These are phyloP conservation scores for Inonotus obliquus DNA, from an alignment of 1,284 basidiomycete genomes.

Conservation along the genomic window DNA sequence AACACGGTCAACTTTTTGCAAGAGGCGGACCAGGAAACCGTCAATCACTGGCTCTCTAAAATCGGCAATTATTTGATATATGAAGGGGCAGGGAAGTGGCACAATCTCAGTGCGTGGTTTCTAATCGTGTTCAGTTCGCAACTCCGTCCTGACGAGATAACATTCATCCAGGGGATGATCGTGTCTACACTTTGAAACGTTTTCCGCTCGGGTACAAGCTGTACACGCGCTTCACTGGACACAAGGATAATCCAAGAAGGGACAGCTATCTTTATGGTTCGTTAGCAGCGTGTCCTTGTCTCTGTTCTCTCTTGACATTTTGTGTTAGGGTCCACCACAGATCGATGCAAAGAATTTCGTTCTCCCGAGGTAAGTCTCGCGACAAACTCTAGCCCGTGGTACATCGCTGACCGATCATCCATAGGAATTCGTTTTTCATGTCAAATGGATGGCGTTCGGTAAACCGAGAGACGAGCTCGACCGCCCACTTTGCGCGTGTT, in stretches of 20 bases:
- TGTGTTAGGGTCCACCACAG: slow-evolving; percentile 9
- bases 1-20: not conserved
- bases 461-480: slow-evolving; percentile 5
- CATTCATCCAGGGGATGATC: not conserved
- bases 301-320: not conserved
- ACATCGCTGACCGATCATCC: not conserved
- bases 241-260: slow-evolving; percentile 9
- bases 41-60: slow-evolving; percentile 9
- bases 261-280: slow-evolving; percentile 17
- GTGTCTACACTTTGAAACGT: not conserved
- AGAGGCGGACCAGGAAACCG: slow-evolving; percentile 7
- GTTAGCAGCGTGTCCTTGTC: not conserved
- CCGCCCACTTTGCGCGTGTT: slow-evolving; percentile 9
- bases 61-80: slow-evolving; percentile 12
- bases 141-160: not conserved
- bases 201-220: slow-evolving; percentile 17
- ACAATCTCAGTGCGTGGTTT: not conserved
- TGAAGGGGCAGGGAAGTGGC: not conserved
- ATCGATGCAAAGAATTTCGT: slow-evolving; percentile 9
- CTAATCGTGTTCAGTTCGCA: not conserved
- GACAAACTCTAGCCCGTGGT: not conserved
- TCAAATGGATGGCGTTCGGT: slow-evolving; percentile 17
- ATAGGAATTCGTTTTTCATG: slow-evolving; percentile 17
- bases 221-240: slow-evolving; percentile 12
- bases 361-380: slow-evolving; percentile 10